phyloP scores from a whole-genome alignment of 2,329 filamentous ascomycete genomes.

The Exophiala oligosperma region DNA sequence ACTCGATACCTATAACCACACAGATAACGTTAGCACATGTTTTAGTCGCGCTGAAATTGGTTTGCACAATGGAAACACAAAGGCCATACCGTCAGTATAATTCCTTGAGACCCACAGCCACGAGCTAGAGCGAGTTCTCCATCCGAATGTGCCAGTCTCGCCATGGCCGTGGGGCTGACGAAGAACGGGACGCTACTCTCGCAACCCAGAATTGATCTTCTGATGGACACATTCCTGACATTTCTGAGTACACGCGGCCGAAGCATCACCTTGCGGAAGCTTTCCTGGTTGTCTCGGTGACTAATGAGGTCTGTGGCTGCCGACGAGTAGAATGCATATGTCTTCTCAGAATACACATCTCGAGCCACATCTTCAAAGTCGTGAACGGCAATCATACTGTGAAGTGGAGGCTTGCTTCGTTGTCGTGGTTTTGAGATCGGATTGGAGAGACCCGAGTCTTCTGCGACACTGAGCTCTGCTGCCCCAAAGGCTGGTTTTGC shows the following conservation, averaged over 20 bases:
- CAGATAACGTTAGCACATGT: too few species aligned
- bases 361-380: slow-evolving; percentile 63
- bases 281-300: slow-evolving; percentile 53
- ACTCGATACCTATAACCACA: too few species aligned
- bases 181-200: slow-evolving; percentile 60
- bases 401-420: slow-evolving; percentile 48
- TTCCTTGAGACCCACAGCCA: too few species aligned
- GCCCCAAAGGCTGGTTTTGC: too few species aligned
- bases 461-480: too few species aligned
- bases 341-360: slow-evolving; percentile 58
- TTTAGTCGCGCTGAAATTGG: too few species aligned
- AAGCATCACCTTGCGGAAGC: slow-evolving; percentile 59
- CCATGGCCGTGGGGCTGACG: slow-evolving; percentile 65
- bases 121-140: slow-evolving; percentile 58
- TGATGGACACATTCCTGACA: slow-evolving; percentile 54
- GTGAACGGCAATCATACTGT: slow-evolving; percentile 58
- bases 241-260: slow-evolving; percentile 60
- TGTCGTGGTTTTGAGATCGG: too few species aligned
- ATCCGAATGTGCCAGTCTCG: slow-evolving; percentile 61
- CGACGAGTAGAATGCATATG: slow-evolving; percentile 70
- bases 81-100: too few species aligned
- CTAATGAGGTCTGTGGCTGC: slow-evolving; percentile 65
- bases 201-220: slow-evolving; percentile 57
- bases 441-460: too few species aligned
- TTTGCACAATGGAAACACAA: too few species aligned